Conservation (phyloP, 208 protist species). For the Acanthamoeba sp. region DNA sequence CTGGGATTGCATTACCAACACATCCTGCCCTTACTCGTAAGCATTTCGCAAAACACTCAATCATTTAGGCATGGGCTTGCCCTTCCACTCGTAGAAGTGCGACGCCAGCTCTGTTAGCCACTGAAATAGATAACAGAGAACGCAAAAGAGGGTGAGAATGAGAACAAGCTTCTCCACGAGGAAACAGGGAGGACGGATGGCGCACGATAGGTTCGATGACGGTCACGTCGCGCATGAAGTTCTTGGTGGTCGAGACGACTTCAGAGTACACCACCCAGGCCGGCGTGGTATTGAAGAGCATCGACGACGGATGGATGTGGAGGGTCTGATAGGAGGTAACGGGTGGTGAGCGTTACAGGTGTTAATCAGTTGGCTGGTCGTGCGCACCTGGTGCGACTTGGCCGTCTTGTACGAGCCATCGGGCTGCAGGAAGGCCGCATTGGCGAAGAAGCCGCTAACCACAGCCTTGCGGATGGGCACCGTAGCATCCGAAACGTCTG, state of each 20-base stretch:
- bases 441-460: slow-evolving; percentile 89
- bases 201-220: slow-evolving; percentile 84
- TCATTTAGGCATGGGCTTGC: slow-evolving; percentile 66
- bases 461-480: slow-evolving; percentile 81
- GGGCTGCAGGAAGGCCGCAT: slow-evolving; percentile 82
- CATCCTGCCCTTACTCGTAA: too few species aligned
- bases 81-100: slow-evolving; percentile 87
- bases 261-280: slow-evolving; percentile 93
- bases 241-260: slow-evolving; percentile 93
- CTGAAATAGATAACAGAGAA: not conserved
- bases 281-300: slow-evolving; percentile 84
- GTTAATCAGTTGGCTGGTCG: too few species aligned
- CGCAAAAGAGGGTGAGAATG: too few species aligned
- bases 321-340: slow-evolving; percentile 20
- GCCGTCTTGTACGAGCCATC: slow-evolving; percentile 92
- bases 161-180: not conserved
- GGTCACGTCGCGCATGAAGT: slow-evolving; percentile 93
- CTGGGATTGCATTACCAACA: too few species aligned
- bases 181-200: not conserved
- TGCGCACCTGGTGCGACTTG: slow-evolving; percentile 95
- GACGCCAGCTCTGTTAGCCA: slow-evolving; percentile 90
- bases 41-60: too few species aligned
- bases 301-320: slow-evolving; percentile 88
- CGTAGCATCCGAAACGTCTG: not conserved
- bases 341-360: too few species aligned